These are phyloP conservation scores for Botrytis paeoniae DNA, from an alignment of 2,329 filamentous ascomycete species.

Conservation along the genomic window DNA sequence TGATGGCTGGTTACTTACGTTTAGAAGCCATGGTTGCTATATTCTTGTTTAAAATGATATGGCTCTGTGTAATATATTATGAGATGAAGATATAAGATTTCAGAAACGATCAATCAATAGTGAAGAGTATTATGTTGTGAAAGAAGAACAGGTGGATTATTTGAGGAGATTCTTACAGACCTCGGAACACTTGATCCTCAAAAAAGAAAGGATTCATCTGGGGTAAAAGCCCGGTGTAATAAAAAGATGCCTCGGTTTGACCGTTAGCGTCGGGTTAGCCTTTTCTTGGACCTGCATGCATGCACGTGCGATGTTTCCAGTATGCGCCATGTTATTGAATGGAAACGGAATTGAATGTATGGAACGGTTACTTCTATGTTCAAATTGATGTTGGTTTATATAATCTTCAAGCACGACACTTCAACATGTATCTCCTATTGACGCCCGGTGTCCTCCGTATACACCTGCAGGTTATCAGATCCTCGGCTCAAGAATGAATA, in stretches of 20 bases:
- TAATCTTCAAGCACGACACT: neutral
- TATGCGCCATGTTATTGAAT: neutral
- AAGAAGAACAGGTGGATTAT: conserved; percentile 9
- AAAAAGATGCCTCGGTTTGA: conserved; percentile 34
- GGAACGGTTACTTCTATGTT: neutral
- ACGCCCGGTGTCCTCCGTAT: neutral
- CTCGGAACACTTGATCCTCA: neutral
- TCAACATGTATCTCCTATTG: neutral
- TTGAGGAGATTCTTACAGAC: conserved; percentile 12
- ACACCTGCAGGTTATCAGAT: no score
- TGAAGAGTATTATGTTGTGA: neutral
- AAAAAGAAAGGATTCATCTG: conserved; percentile 4
- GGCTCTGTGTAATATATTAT: conserved; percentile 6
- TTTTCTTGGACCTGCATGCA: neutral
- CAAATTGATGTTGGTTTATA: neutral
- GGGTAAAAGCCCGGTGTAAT: conserved; percentile 26
- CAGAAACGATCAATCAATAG: neutral
- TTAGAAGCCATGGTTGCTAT: conserved; percentile 67
- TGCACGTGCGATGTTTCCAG: conserved; percentile 1
- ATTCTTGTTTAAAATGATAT: conserved; percentile 15
- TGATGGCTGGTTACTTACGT: conserved; percentile 57
- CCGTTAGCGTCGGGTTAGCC: conserved; percentile 1
- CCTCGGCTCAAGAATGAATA: neutral
- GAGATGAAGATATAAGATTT: conserved; percentile 14
- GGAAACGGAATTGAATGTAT: neutral